phyloP scores from a whole-genome alignment of 352 stramenopile genomes.

The Aphanomyces stellatus region DNA sequence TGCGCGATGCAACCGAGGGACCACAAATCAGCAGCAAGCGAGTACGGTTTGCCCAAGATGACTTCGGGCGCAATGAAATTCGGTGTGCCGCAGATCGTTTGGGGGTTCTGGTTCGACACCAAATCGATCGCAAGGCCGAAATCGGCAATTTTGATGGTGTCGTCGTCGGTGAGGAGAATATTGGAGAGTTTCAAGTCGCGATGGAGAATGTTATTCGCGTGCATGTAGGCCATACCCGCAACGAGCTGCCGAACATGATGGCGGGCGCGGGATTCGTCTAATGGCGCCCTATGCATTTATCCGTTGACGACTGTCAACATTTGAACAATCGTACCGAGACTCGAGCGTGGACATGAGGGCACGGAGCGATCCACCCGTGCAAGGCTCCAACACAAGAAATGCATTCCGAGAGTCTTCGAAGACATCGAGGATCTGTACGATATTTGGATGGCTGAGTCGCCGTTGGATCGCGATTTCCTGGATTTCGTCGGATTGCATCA shows the following conservation, averaged over 20 bases:
- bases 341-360: not conserved
- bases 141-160: conserved; percentile 14
- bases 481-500: conserved; percentile 37
- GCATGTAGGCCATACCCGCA: conserved; percentile 45
- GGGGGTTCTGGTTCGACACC: conserved; percentile 30
- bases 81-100: conserved; percentile 69
- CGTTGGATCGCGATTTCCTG: conserved; percentile 67
- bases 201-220: conserved; percentile 55
- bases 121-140: conserved; percentile 23
- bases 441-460: conserved; percentile 40
- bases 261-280: conserved; percentile 1
- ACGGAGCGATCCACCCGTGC: conserved; percentile 41
- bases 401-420: conserved; percentile 73
- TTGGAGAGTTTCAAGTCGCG: conserved; percentile 74
- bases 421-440: conserved; percentile 47
- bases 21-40: conserved; percentile 64
- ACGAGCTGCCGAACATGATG: conserved; percentile 21
- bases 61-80: conserved; percentile 81
- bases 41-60: conserved; percentile 38
- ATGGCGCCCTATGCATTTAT: not conserved
- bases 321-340: not conserved
- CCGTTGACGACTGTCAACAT: not conserved
- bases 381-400: conserved; percentile 69
- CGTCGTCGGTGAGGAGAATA: conserved; percentile 37
- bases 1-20: conserved; percentile 75